phyloP scores from a whole-genome alignment of 257 asterid species.

The Solanum rostratum region DNA sequence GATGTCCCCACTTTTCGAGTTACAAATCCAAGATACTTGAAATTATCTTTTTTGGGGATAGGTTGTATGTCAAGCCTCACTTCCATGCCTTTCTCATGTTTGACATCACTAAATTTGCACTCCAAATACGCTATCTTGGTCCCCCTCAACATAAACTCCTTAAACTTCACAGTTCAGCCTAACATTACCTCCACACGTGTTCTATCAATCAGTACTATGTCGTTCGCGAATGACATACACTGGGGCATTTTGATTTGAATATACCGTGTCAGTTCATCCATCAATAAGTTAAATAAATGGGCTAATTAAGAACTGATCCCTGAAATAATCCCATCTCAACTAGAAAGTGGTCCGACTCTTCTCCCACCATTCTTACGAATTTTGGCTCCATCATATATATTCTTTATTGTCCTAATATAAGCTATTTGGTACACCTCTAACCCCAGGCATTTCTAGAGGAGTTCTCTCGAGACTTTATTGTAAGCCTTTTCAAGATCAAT shows the following conservation, averaged over 20 bases:
- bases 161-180: not conserved
- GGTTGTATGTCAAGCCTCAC: not conserved
- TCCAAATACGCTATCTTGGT: not conserved
- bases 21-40: not conserved
- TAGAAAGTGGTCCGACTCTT: too few relatives aligned
- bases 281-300: not conserved
- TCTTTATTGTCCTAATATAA: too few relatives aligned
- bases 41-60: not conserved
- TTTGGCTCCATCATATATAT: too few relatives aligned
- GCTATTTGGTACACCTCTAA: too few relatives aligned
- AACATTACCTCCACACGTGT: too few relatives aligned
- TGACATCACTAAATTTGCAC: not conserved
- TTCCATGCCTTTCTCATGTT: too few relatives aligned
- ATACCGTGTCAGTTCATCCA: not conserved
- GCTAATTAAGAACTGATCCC: not conserved
- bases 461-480: too few relatives aligned
- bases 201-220: too few relatives aligned
- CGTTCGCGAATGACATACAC: not conserved
- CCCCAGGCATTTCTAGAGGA: too few relatives aligned
- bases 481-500: too few relatives aligned
- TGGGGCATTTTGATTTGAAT: not conserved
- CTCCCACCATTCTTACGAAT: too few relatives aligned
- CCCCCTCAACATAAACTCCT: not conserved
- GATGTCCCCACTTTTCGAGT: not conserved
- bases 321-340: not conserved